These are phyloP conservation scores for Ascodesmis nigricans DNA, from an alignment of 495 filamentous ascomycete genomes.

Conservation along the genomic window DNA sequence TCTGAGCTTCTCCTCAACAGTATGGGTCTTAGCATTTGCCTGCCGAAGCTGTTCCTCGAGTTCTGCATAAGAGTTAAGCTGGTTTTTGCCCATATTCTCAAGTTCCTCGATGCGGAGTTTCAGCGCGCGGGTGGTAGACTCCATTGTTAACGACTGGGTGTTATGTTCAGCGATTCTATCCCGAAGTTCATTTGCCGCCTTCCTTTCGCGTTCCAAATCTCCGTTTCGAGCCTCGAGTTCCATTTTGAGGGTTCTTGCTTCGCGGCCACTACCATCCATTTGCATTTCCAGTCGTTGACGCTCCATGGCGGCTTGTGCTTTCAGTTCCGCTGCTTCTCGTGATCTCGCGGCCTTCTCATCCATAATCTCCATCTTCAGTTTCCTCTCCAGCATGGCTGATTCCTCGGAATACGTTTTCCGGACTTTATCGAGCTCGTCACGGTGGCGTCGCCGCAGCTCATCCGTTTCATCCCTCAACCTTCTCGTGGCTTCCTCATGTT, in stretches of 20 bases:
- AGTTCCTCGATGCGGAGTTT: slow-evolving; percentile 65
- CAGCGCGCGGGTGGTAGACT: slow-evolving; percentile 50
- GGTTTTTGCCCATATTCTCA: slow-evolving; percentile 67
- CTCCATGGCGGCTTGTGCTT: slow-evolving; percentile 36
- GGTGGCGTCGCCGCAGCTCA: slow-evolving; percentile 15
- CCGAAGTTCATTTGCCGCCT: slow-evolving; percentile 32
- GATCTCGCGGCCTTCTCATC: slow-evolving; percentile 37
- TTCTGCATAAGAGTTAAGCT: slow-evolving; percentile 54
- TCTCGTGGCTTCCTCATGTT: slow-evolving; percentile 16
- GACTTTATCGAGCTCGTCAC: slow-evolving; percentile 19
- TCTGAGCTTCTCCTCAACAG: slow-evolving; percentile 60
- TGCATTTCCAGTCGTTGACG: slow-evolving; percentile 40
- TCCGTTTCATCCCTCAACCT: slow-evolving; percentile 19
- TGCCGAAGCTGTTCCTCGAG: slow-evolving; percentile 59
- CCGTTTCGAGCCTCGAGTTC: slow-evolving; percentile 31
- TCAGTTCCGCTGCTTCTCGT: slow-evolving; percentile 44
- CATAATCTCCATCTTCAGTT: slow-evolving; percentile 35
- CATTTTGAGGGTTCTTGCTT: slow-evolving; percentile 31
- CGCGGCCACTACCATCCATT: slow-evolving; percentile 37
- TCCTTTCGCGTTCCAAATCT: slow-evolving; percentile 42
- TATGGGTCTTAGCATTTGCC: slow-evolving; percentile 42
- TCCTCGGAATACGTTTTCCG: slow-evolving; percentile 29
- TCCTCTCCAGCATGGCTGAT: slow-evolving; percentile 28
- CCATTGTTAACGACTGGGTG: slow-evolving; percentile 40
- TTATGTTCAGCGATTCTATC: slow-evolving; percentile 41